Evolutionary conservation across 192 early-diverging fungal species (phyloP).

Genomic region (Coemansia aciculifera): DNA sequence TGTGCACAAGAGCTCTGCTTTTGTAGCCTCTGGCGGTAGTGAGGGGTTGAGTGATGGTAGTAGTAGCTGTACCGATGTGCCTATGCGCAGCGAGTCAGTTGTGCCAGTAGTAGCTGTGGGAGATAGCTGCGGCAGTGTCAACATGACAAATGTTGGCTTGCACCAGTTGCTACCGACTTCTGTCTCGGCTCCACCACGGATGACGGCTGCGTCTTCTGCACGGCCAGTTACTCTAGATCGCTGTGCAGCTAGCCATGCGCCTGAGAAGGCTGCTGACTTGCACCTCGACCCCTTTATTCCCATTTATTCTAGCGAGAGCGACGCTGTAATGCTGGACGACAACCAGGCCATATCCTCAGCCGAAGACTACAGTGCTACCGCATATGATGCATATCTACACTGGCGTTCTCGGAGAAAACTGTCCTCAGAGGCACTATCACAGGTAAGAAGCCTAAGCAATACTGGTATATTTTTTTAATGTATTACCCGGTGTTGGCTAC

Average conservation of each 20-base stretch:
- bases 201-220: not conserved
- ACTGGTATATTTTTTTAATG: not conserved
- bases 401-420: slow-evolving; percentile 45
- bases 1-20: not conserved
- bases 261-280: not conserved
- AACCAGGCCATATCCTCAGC: slow-evolving; percentile 14
- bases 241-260: not conserved
- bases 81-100: slow-evolving; percentile 8
- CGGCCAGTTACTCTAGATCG: not conserved
- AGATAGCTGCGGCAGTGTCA: not conserved
- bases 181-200: not conserved
- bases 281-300: not conserved
- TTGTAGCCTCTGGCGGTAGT: not conserved
- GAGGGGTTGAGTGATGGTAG: not conserved
- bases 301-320: not conserved
- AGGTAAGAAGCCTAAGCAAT: slow-evolving; percentile 24
- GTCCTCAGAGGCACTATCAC: slow-evolving; percentile 20
- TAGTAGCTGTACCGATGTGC: not conserved
- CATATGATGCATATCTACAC: slow-evolving; percentile 29
- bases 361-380: slow-evolving; percentile 30
- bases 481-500: not conserved
- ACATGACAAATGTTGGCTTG: not conserved
- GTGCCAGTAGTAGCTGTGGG: not conserved
- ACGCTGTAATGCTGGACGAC: slow-evolving; percentile 17
- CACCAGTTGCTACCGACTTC: not conserved